Percentiles rank a stretch among this genome's conserved stretches.
These are phyloP conservation scores for Penicillium atrosanguineum DNA, from an alignment of 495 filamentous ascomycete genomes.

Conservation along the genomic window DNA sequence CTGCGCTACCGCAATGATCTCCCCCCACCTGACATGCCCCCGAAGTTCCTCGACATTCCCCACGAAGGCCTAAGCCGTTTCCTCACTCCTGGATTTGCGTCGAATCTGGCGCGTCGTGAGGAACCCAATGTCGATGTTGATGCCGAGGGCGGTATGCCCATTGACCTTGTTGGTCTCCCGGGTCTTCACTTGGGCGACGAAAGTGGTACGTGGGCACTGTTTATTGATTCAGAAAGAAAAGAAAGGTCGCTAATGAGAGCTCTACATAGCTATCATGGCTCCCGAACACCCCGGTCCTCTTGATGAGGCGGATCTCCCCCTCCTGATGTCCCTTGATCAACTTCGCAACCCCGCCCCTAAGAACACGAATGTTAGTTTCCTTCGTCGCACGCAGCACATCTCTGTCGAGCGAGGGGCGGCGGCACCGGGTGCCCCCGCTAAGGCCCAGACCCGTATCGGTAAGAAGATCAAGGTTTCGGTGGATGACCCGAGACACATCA, in stretches of 20 bases:
- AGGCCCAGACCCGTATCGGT: conserved; percentile 39
- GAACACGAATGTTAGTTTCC: conserved; percentile 76
- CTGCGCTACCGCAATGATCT: conserved; percentile 93
- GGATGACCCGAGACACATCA: conserved; percentile 80
- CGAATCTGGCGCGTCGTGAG: conserved; percentile 82
- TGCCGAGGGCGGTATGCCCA: conserved; percentile 95
- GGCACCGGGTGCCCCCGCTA: conserved; percentile 30
- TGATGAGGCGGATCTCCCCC: conserved; percentile 76
- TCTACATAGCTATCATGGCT: conserved; percentile 69
- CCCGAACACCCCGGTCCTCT: conserved; percentile 63
- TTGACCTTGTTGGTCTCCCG: conserved; percentile 92
- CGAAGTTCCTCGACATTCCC: conserved; percentile 94
- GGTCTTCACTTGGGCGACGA: conserved; percentile 94
- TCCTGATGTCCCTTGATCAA: conserved; percentile 74
- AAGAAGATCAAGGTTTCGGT: conserved; percentile 47
- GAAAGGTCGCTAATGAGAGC: background rate
- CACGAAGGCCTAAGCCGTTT: conserved; percentile 87
- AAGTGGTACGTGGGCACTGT: conserved; percentile 63
- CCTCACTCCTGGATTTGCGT: conserved; percentile 82
- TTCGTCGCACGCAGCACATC: conserved; percentile 94
- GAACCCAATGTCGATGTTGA: conserved; percentile 95
- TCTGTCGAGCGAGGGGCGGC: conserved; percentile 59
- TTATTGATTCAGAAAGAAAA: background rate
- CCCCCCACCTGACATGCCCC: conserved; percentile 86
- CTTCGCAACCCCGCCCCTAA: conserved; percentile 77